Conservation (phyloP, 2,329 filamentous ascomycete species). For the Aurifilum marmelostoma region DNA sequence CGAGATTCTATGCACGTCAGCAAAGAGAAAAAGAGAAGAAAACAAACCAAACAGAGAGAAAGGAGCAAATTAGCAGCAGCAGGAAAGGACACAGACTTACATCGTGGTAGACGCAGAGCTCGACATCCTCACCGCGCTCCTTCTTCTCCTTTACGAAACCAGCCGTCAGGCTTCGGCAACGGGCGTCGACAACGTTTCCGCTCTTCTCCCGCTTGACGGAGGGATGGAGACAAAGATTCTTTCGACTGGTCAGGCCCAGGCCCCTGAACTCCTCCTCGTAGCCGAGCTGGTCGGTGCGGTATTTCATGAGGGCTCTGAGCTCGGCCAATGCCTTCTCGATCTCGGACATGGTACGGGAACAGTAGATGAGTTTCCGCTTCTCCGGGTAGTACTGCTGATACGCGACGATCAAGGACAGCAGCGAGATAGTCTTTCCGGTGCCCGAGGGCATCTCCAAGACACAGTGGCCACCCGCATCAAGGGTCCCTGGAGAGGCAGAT, state of each 20-base stretch:
- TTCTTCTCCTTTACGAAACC: constrained; percentile 99
- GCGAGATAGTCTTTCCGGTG: constrained; percentile 94
- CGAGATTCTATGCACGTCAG: constrained; percentile 68
- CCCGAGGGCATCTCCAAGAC: constrained; percentile 99
- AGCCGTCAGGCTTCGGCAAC: constrained; percentile 91
- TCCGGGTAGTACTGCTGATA: constrained; percentile 95
- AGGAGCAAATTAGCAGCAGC: no score
- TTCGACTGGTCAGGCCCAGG: constrained; percentile 90
- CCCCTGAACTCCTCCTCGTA: constrained; percentile 91
- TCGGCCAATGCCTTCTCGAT: constrained; percentile 97
- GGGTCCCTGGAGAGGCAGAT: constrained; percentile 57
- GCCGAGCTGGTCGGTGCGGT: constrained; percentile 86
- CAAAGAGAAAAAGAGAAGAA: constrained; percentile 21
- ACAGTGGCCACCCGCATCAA: constrained; percentile 93
- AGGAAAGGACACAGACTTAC: constrained; percentile 46
- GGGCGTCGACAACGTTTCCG: constrained; percentile 89
- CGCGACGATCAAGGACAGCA: constrained; percentile 92
- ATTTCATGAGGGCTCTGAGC: constrained; percentile 91
- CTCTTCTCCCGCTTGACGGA: constrained; percentile 97
- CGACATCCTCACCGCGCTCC: constrained; percentile 89
- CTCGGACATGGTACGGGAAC: constrained; percentile 99
- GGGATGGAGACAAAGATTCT: constrained; percentile 95
- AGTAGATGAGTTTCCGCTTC: constrained; percentile 96
- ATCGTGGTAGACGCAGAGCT: constrained; percentile 94
- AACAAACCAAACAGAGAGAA: no score